Base-by-base conservation (phyloP, 257 asterid genomes). In the Solanum clarkiae region DNA sequence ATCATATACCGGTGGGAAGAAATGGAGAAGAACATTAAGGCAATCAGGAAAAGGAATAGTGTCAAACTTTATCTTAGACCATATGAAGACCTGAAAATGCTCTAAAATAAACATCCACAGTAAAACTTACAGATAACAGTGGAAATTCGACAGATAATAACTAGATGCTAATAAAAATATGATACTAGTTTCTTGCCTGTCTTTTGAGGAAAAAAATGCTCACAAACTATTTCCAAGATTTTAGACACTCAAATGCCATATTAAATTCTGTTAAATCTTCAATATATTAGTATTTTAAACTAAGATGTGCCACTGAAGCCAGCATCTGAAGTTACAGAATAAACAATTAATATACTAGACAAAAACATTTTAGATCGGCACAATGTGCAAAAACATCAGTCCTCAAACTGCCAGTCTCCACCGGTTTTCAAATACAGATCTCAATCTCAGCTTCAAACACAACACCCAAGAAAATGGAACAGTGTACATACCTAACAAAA, bases 381-480 rank as follows among this genome's bases (percentile, higher is more conserved):
- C 53, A 24, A 42, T 20, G 84, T 16, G 49, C 49, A 15, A 55
- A 29, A 45, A 56, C 45, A 24, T 63, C 77, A 7, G 45, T 10
- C 18, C 59, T 66, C 66, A 83, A 82, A 82, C 87, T 15, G 32
- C 81, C 42, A 80, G 69, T 29, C 18, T 49, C 83, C 36, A 42
- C 83, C 74, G 70, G 47, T 40, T 85, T 40, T 62, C 69, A 84
- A 75, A 80, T 18, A 55, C 87, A 90, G 93, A 90, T 90, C 94
- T 86, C 89, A 62, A 62, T 84, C 88, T 74, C 86, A 87, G 87
- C 82, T 82, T 82, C 72, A 42, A 32, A 71, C 10, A 55, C 81
- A 83, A 82, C 81, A 54, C 14, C 7, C 20, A 66, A 83, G 10
- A 17, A 7, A 45, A 65, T 5, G 6, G 1, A 65, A 66, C 16